These are phyloP conservation scores for Eucalyptus sideroxylon DNA, from an alignment of 345 rosid species.

Conservation along the genomic window DNA sequence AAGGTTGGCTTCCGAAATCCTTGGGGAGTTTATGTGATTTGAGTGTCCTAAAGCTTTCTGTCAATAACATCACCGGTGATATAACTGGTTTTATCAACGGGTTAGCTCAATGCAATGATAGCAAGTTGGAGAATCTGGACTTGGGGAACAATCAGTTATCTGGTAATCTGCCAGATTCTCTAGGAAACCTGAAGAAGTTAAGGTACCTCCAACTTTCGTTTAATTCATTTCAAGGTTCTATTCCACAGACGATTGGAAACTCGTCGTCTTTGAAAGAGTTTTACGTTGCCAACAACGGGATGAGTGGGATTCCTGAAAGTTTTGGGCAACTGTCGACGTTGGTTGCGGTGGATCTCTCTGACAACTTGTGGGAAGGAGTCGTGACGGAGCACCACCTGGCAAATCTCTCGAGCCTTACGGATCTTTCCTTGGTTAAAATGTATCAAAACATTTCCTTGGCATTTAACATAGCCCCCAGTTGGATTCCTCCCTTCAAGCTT, in stretches of 20 bases:
- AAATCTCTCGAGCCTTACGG: background rate
- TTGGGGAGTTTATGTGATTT: background rate
- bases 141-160: fast-evolving
- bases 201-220: background rate
- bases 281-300: background rate
- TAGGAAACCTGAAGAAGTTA: background rate
- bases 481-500: background rate
- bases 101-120: background rate
- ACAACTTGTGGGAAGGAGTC: background rate
- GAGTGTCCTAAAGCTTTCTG: background rate
- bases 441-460: background rate
- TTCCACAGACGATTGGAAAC: background rate
- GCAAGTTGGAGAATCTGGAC: background rate
- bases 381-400: background rate
- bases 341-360: background rate
- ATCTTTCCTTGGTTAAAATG: fast-evolving
- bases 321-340: background rate
- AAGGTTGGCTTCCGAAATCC: background rate
- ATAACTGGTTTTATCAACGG: background rate
- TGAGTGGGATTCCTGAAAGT: background rate
- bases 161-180: background rate
- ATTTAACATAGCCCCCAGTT: background rate
- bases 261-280: background rate
- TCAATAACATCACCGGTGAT: background rate
- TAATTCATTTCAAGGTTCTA: background rate